Percentiles rank a stretch among this genome's conserved stretches.
phyloP scores from a whole-genome alignment of 202 grass and related monocot genomes.

The Cymbopogon flexuosus region DNA sequence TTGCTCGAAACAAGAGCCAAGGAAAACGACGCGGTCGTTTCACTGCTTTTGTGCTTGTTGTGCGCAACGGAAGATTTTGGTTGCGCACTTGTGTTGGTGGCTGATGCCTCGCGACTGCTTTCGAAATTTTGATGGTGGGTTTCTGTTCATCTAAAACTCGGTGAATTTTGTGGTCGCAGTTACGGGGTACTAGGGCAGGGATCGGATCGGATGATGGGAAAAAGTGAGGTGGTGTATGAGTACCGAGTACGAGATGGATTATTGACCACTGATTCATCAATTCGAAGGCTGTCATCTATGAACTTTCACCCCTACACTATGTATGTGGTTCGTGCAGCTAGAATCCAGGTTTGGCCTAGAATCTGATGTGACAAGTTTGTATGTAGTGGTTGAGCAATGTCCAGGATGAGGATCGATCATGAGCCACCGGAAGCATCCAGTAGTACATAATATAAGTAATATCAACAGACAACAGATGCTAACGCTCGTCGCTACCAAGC shows the following conservation, averaged over 20 bases:
- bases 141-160: too few species aligned
- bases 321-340: constrained; percentile 13
- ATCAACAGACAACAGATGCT: neutral
- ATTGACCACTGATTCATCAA: neutral
- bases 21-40: neutral
- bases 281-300: neutral
- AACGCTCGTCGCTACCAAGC: constrained; percentile 18
- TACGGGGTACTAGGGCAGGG: too few species aligned
- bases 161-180: too few species aligned
- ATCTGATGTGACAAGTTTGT: neutral
- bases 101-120: too few species aligned
- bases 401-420: constrained; percentile 1
- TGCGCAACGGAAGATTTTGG: too few species aligned
- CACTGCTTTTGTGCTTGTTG: too few species aligned
- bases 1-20: neutral
- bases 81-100: too few species aligned
- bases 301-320: neutral
- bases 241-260: neutral
- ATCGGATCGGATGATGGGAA: too few species aligned
- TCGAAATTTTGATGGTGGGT: too few species aligned
- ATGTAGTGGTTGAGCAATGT: neutral
- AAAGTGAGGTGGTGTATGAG: too few species aligned
- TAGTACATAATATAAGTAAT: neutral
- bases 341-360: neutral
- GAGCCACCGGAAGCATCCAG: constrained; percentile 12